Evolutionary conservation across 164 flowering plant species (phyloP), one percentile per base, ranked within the genome.

Genomic region (Umbellularia californica): DNA sequence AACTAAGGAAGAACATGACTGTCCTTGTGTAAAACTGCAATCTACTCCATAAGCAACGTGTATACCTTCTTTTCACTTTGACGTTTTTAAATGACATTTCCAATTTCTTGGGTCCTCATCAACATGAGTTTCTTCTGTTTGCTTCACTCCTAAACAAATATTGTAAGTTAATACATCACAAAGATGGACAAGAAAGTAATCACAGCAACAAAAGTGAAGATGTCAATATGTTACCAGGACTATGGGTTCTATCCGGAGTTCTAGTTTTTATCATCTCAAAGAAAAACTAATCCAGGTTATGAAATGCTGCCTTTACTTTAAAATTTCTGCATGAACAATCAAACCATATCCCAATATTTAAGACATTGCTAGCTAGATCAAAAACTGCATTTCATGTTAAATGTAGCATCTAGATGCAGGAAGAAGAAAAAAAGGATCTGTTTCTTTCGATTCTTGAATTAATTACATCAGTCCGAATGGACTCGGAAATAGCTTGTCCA

Each of bases 41-140:
- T 71, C 24, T 19, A 69, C 20, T 70, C 20, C 66, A 33, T 35
- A 58, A 17, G 5, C 13, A 65, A 66, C 24, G 7, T 25, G 23
- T 11, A 50, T 47, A 89, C 98, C 87, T 91, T 92, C 74, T 88
- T 89, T 65, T 92, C 98, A 76, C 85, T 81, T 73, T 90, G 97
- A 77, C 87, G 17, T 77, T 88, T 90, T 82, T 92, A 97, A 69
- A 86, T 83, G 72, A 94, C 74, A 73, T 91, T 91, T 64, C 93
- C 97, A 10, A 87, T 84, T 76, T 94, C 97, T 82, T 92, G 97
- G 23, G 95, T 90, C 83, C 89, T 92, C 98, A 94, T 94, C 79
- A 91, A 72, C 91, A 87, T 81, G 76, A 91, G 91, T 70, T 92
- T 92, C 68, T 92, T 97, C 13, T 87, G 74, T 88, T 88, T 14